Evolutionary conservation across 768 basidiomycete genomes (phyloP).

Genomic region (Clitopilus passeckerianus): DNA sequence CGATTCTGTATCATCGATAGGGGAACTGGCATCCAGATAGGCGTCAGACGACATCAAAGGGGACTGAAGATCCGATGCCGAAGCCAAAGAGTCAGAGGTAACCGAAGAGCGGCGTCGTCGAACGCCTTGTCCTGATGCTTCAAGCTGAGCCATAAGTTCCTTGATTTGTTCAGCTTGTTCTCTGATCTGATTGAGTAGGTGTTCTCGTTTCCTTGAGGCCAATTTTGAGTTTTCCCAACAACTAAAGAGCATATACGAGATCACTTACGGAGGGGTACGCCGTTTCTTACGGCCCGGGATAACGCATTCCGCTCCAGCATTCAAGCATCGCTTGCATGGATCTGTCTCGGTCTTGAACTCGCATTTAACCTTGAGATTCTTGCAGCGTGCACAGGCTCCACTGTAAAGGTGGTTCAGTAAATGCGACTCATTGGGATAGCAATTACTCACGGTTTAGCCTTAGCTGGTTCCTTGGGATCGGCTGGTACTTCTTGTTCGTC

Average conservation of each 20-base stretch:
- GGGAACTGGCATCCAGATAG: conserved; percentile 8
- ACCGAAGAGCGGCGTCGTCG: conserved; percentile 13
- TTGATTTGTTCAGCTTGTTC: conserved; percentile 71
- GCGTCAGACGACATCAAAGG: conserved; percentile 31
- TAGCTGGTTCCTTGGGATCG: conserved; percentile 31
- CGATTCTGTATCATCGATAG: conserved; percentile 27
- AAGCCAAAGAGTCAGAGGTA: conserved; percentile 17
- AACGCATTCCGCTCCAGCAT: conserved; percentile 67
- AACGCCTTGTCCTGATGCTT: conserved; percentile 28
- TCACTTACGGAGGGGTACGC: conserved; percentile 67
- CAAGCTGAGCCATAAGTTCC: conserved; percentile 66
- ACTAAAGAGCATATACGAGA: background rate
- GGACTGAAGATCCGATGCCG: conserved; percentile 25
- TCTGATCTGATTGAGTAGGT: conserved; percentile 72
- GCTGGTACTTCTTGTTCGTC: conserved; percentile 24
- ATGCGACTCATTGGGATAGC: background rate
- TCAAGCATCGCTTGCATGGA: conserved; percentile 70
- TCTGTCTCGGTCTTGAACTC: conserved; percentile 71
- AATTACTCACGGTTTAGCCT: conserved; percentile 37
- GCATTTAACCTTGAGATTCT: conserved; percentile 65
- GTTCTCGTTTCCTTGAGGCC: conserved; percentile 64
- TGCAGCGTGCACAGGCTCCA: conserved; percentile 73
- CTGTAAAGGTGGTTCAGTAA: background rate
- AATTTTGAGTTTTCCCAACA: background rate
- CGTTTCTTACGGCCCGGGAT: conserved; percentile 86